Base-by-base conservation (phyloP, 1,284 basidiomycete species). In the Veloboletus limbatus region DNA sequence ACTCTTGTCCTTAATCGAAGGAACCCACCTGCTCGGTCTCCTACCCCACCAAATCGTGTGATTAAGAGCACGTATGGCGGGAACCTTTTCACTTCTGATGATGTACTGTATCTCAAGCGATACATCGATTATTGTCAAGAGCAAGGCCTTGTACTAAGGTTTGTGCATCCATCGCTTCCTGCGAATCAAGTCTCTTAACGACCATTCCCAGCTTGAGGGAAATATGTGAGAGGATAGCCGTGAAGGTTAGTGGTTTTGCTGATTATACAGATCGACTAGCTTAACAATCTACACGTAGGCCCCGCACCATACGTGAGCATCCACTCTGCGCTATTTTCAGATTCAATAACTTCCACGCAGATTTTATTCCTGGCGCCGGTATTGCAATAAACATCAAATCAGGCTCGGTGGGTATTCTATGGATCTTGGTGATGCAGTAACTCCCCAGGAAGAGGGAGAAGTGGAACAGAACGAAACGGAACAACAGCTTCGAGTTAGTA, bases 71-170 rank as follows among this genome's bases (percentile, higher is more conserved):
- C 87, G 0, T 90, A 88, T 56, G 88, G 88, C 35, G 88, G 88
- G 3, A 90, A 91, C 58, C 60, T 89, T 31, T 91, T 90, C 59
- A 91, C 88, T 0, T 74, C 81, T 1, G 88, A 90, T 40, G 88
- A 91, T 60, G 77, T 90, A 20, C 43, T 78, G 34, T 91, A 90
- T 61, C 73, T 91, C 50, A 87, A 89, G 59, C 82, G 80, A 58
- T 90, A 91, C 59, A 90, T 91, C 40, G 86, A 89, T 55, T 91
- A 88, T 56, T 90, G 88, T 58, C 87, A 88, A 55, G 85, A 88
- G 48, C 84, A 89, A 62, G 88, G 88, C 27, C 64, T 88, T 6
- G 85, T 89, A 8, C 69, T 91, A 32, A 89, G 84, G 84, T 85
- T 48, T 36, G 55, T 56, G 39, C 16, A 31, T 20, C n/a, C 31